Evolutionary conservation across 2,329 filamentous ascomycete species (phyloP), one percentile per base, ranked within the genome.

Genomic region (Colletotrichum acutatum): DNA sequence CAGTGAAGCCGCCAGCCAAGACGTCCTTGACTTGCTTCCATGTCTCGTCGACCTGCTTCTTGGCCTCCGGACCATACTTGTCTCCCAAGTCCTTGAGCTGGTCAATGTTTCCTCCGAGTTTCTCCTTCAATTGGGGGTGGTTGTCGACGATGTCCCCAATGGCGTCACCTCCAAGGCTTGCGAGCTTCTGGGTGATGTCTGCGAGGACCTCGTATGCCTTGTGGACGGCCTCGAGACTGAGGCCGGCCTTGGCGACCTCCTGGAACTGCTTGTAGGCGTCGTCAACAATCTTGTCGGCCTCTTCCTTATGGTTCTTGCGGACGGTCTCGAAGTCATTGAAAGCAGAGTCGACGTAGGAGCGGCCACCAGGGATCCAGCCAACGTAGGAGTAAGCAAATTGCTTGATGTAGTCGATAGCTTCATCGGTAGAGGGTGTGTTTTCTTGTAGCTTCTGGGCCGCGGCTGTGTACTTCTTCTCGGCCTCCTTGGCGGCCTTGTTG

Each of bases 11-110:
- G 16, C 86, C 86, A 58, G 90, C 88, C 68, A 93, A 79, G 60
- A 94, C 87, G 52, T 93, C 89, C 76, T 86, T 87, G 75, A 94
- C 84, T 80, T 95, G 88, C 32, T 87, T 80, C 89, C 92, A 94
- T 1, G 92, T 93, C 81, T 92, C 86, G 68, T 95, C 91, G 5
- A 93, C 88, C 80, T 94, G 88, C 86, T 94, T 91, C 88, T 94
- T 94, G 0, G 92, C 93, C 78, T 95, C 91, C 0, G 93, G 93
- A 0, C 93, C 93, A 77, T 93, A 92, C 72, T 90, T 85, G 16
- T 94, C 89, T 30, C 90, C 90, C 81, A 94, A 87, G 76, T 90
- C 81, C 86, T 94, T 93, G 62, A 95, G 84, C 79, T 93, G 88
- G 62, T 93, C 89, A 57, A 93, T 82, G 76, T 89, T 91, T 12